Percentiles rank a stretch among this genome's conserved stretches.
These are phyloP conservation scores for Yarrowia divulgata DNA, from an alignment of 805 yeast genomes.

Conservation along the genomic window DNA sequence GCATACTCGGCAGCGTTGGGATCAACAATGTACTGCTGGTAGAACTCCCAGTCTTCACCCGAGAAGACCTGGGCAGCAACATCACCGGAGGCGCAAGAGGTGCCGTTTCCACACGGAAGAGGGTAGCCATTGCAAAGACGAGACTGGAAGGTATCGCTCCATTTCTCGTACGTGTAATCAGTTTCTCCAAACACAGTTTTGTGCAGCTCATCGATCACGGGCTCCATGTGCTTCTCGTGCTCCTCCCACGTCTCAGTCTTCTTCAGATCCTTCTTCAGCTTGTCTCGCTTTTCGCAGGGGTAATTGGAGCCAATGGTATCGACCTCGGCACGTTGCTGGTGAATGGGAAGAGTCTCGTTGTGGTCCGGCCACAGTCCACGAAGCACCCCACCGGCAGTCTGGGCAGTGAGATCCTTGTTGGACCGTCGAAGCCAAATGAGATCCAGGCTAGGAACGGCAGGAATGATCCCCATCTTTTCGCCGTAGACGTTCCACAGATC, in stretches of 20 bases:
- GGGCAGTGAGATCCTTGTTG: conserved; percentile 52
- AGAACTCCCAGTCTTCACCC: conserved; percentile 56
- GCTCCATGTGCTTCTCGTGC: conserved; percentile 14
- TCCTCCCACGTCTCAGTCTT: conserved; percentile 51
- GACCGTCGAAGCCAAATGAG: conserved; percentile 18
- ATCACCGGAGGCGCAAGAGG: conserved; percentile 47
- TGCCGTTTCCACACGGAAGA: conserved; percentile 49
- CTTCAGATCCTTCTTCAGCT: conserved; percentile 46
- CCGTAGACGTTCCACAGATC: conserved; percentile 54
- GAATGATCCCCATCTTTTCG: conserved; percentile 51
- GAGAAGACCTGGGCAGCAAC: conserved; percentile 54
- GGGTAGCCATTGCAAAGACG: conserved; percentile 53
- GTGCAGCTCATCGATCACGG: conserved; percentile 12
- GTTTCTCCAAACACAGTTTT: conserved; percentile 21
- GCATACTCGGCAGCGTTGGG: conserved; percentile 51
- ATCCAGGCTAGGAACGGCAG: conserved; percentile 48
- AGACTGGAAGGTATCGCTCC: conserved; percentile 54
- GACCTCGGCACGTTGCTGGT: conserved; percentile 47
- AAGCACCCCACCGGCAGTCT: conserved; percentile 52
- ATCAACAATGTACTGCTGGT: conserved; percentile 44
- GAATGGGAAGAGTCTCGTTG: conserved; percentile 47
- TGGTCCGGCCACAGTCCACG: conserved; percentile 54
- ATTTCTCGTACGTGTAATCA: conserved; percentile 49
- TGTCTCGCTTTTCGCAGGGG: conserved; percentile 50
- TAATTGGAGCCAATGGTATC: conserved; percentile 54